These are phyloP conservation scores for Mycena sanguinolenta DNA, from an alignment of 768 basidiomycete species.

Conservation along the genomic window DNA sequence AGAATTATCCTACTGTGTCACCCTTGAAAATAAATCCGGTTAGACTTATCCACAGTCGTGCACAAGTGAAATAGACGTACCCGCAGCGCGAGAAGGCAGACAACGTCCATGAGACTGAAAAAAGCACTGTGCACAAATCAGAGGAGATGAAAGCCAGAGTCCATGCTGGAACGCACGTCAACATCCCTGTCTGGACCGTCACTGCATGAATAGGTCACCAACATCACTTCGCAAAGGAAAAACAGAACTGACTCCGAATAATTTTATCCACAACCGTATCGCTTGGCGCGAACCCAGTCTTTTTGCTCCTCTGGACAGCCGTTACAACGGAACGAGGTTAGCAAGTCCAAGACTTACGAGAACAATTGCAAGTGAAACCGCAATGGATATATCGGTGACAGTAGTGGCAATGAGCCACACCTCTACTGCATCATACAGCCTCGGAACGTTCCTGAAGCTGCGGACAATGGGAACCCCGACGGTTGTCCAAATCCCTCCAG, in stretches of 20 bases:
- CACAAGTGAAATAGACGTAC: too few relatives aligned
- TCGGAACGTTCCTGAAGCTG: constrained; percentile 24
- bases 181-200: constrained; percentile 54
- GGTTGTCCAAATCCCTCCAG: constrained; percentile 38
- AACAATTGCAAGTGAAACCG: constrained; percentile 10
- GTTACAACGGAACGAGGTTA: constrained; percentile 10
- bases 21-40: too few relatives aligned
- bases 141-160: not conserved
- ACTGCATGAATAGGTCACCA: constrained; percentile 38
- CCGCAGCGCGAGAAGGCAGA: not conserved
- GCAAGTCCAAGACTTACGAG: not conserved
- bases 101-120: constrained; percentile 42
- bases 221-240: too few relatives aligned
- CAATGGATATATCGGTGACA: constrained; percentile 29
- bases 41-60: too few relatives aligned
- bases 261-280: constrained; percentile 54
- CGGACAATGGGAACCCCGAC: constrained; percentile 13
- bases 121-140: constrained; percentile 34
- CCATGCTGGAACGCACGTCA: constrained; percentile 42
- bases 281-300: constrained; percentile 52
- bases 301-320: constrained; percentile 14
- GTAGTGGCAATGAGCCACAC: constrained; percentile 53
- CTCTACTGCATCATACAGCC: constrained; percentile 30
- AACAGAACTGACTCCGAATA: constrained; percentile 43
- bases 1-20: too few relatives aligned